Base-by-base conservation (phyloP, 1,139 yeast species). In the Lodderomyces pseudojiufengensis region DNA sequence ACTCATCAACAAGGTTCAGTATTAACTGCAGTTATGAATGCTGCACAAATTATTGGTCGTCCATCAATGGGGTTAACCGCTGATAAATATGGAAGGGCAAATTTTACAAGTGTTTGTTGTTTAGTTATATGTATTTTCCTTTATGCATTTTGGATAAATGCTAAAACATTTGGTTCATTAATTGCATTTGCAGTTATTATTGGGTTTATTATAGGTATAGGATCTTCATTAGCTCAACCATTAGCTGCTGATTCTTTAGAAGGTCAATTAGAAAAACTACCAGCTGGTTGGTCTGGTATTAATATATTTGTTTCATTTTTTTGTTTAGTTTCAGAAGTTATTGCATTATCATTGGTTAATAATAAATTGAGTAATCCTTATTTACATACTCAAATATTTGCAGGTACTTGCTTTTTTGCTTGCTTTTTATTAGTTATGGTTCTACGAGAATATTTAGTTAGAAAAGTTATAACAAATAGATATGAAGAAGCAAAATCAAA, bases 1-100 rank as follows among this genome's bases (percentile, higher is more conserved):
- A 48, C 76, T 6, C 55, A 68, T 21, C 51, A 65, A 14, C 80
- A 82, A 46, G 86, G 80, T 4, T 70, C 87, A 4, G 58, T 64
- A 14, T 57, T 81, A 21, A 78, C 86, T 3, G 80, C 87, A 0
- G 54, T 80, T 6, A 60, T 82, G 47, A 80, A 78, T 52, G 78
- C 76, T 3, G 80, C 80, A 2, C 88, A 82, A 54, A 58, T 70
- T 3, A 44, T 83, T 10, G 92, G 92, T 0, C 65, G 92, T 46
- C 90, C 90, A 1, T 26, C 59, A 2, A 63, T 80, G 54, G 92
- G 94, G 0, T 40, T 63, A 4, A 27, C 71, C 5, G 80, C 81
- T 20, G 92, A 83, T 51, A 57, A 46, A 23, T 54, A 65, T 32
- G 92, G 94, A 1, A 63, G 87, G 41, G 59, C 69, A 29, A 82